Percentiles rank a stretch among this genome's conserved stretches.
Evolutionary conservation across 2,329 filamentous ascomycete species (phyloP).

Genomic region (Lasiodiplodia sp.): DNA sequence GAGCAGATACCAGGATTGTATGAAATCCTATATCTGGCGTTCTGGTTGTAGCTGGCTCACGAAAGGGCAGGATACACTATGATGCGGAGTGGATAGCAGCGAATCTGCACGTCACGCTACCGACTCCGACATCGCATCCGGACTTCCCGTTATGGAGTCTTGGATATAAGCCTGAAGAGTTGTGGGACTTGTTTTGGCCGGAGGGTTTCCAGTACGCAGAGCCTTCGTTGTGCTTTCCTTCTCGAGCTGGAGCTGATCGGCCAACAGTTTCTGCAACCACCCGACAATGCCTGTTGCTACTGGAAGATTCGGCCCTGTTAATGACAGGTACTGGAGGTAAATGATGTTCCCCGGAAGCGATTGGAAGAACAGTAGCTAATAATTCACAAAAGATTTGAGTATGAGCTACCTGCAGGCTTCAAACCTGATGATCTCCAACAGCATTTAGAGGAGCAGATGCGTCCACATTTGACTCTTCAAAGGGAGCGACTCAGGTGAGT

Average conservation of each 20-base stretch:
- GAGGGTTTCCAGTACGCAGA: neutral
- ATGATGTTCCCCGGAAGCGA: neutral
- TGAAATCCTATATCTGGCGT: neutral
- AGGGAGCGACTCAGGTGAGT: neutral
- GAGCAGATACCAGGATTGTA: conserved; percentile 40
- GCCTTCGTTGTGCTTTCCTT: neutral
- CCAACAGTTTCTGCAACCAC: neutral
- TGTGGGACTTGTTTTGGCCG: neutral
- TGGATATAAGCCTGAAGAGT: conserved; percentile 1
- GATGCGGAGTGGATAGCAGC: neutral
- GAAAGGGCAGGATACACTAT: neutral
- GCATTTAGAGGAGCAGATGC: neutral
- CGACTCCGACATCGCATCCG: neutral
- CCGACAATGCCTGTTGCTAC: neutral
- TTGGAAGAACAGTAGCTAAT: neutral
- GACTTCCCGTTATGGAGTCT: conserved; percentile 5
- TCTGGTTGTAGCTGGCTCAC: neutral
- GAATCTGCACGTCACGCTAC: neutral
- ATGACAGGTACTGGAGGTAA: conserved; percentile 3
- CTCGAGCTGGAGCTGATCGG: neutral
- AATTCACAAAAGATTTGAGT: neutral
- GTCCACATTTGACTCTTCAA: neutral
- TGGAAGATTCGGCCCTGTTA: neutral
- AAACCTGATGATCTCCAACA: neutral
- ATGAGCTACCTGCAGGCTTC: neutral